phyloP scores from a whole-genome alignment of 2,329 filamentous ascomycete genomes.

The Claviceps monticola region DNA sequence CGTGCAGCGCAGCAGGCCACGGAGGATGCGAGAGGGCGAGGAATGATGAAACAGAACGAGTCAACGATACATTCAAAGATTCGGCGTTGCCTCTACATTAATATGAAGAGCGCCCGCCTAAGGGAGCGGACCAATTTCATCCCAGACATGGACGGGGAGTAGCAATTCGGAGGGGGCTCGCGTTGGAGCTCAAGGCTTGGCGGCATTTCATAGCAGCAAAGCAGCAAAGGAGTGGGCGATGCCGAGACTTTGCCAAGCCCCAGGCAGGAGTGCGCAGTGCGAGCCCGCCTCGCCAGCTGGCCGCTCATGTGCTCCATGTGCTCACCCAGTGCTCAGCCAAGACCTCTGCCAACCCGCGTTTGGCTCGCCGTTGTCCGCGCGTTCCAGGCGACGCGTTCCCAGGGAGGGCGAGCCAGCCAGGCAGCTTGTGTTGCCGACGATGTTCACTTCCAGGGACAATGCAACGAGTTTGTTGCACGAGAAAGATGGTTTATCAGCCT shows the following conservation, averaged over 20 bases:
- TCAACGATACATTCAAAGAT: neutral
- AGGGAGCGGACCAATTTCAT: neutral
- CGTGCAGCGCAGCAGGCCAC: neutral
- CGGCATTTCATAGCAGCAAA: conserved; percentile 3
- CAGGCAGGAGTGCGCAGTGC: conserved; percentile 2
- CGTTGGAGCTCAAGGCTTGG: conserved; percentile 10
- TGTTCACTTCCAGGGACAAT: neutral
- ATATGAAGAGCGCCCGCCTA: neutral
- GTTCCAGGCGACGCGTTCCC: neutral
- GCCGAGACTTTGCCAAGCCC: conserved; percentile 11
- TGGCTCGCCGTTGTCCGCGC: neutral
- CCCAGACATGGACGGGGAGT: neutral
- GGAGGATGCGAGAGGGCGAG: neutral
- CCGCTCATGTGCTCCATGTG: neutral
- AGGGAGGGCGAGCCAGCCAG: neutral
- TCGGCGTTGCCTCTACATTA: neutral
- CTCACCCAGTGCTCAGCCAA: neutral
- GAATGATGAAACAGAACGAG: neutral
- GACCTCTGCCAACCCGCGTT: neutral
- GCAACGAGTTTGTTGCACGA: too few species aligned
- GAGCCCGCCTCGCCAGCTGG: conserved; percentile 1
- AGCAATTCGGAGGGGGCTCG: neutral
- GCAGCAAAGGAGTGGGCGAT: conserved; percentile 5
- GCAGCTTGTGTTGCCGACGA: neutral
- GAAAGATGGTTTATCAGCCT: too few species aligned